Percentiles rank a stretch among this genome's conserved stretches.
Evolutionary conservation across 257 asterid genomes (phyloP).

Genomic region (Nicotiana knightiana): DNA sequence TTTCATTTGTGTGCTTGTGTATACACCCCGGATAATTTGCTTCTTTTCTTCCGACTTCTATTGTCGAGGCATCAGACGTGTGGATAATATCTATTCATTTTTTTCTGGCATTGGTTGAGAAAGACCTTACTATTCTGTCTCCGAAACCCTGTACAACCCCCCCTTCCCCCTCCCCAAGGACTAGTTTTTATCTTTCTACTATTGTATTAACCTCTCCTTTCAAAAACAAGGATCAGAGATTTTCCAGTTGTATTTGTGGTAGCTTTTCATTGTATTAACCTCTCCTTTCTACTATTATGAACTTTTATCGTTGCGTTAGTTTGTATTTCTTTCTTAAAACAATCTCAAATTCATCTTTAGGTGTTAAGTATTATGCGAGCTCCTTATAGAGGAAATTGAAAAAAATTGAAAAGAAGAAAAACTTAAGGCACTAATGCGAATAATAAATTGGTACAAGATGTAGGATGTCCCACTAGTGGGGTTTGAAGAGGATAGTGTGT

Average conservation of each 20-base stretch:
- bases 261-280: no score
- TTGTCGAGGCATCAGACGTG: not conserved
- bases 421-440: not conserved
- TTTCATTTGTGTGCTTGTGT: not conserved
- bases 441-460: not conserved
- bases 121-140: not conserved
- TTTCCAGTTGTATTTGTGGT: not conserved
- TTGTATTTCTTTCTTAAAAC: not conserved
- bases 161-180: not conserved
- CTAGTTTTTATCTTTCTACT: not conserved
- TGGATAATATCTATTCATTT: not conserved
- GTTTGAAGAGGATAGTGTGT: no score
- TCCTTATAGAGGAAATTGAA: not conserved
- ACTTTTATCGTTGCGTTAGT: not conserved
- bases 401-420: no score
- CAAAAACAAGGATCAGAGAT: not conserved
- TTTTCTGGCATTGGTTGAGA: not conserved
- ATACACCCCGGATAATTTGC: not conserved
- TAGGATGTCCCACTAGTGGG: not conserved
- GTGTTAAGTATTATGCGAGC: not conserved
- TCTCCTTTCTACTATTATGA: no score
- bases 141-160: not conserved
- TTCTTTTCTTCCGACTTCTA: not conserved
- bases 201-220: not conserved
- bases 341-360: not conserved